A percentile compares a stretch with the other conserved stretches of the same genome.
Evolutionary conservation across 371 early-diverging fungal species (phyloP).

Genomic region (Dichotomocladium elegans): DNA sequence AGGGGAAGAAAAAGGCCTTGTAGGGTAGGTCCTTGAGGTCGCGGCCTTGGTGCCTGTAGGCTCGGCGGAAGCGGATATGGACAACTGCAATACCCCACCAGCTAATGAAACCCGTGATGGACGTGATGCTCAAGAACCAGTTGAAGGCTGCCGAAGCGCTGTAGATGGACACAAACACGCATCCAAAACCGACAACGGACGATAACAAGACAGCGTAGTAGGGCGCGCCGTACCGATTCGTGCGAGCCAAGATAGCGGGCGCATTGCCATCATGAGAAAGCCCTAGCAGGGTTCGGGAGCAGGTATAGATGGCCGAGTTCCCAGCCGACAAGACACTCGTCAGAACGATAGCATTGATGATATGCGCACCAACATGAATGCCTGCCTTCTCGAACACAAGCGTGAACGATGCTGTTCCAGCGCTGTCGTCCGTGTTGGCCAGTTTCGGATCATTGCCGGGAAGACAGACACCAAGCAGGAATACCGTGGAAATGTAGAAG

Average conservation of each 20-base stretch:
- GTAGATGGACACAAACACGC: conserved; percentile 50
- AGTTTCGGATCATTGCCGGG: conserved; percentile 54
- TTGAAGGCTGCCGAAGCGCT: conserved; percentile 59
- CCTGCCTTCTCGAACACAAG: conserved; percentile 63
- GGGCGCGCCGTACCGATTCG: conserved; percentile 60
- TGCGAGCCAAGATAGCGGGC: conserved; percentile 47
- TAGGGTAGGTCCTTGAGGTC: conserved; percentile 68
- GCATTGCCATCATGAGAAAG: conserved; percentile 66
- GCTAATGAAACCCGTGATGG: conserved; percentile 70
- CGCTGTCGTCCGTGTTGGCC: conserved; percentile 32
- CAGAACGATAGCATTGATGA: conserved; percentile 47
- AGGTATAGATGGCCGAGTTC: conserved; percentile 70
- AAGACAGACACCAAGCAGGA: conserved; percentile 67
- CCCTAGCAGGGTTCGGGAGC: conserved; percentile 62
- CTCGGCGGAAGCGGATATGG: conserved; percentile 82
- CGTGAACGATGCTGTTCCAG: conserved; percentile 66
- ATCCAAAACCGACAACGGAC: conserved; percentile 52
- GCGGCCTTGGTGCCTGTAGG: conserved; percentile 67
- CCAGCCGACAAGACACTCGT: conserved; percentile 64
- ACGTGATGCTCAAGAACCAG: conserved; percentile 72
- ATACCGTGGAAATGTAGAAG: conserved; percentile 63
- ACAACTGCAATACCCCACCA: conserved; percentile 73
- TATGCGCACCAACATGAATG: conserved; percentile 55
- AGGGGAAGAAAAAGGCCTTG: conserved; percentile 65
- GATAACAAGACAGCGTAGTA: conserved; percentile 47